Base-by-base conservation (phyloP, 2,329 filamentous ascomycete species). In the Alternaria brassicicola region DNA sequence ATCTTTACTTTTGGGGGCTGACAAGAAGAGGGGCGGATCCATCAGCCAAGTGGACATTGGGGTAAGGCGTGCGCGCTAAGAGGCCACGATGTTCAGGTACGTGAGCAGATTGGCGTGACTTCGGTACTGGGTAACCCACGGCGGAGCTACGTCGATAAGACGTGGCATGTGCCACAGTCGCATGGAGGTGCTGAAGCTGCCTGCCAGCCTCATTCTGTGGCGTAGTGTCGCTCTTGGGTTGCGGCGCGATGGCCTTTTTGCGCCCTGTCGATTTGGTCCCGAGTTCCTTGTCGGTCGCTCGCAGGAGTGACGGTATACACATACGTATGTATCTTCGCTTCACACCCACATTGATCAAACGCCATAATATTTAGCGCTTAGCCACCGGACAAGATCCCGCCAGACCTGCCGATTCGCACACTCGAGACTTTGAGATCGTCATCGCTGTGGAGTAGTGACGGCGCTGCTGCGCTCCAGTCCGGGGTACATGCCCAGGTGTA, bases 401-500 rank as follows among this genome's bases (percentile, higher is more conserved):
- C 57, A 58, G 48, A 62, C 60, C 62, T 67, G 54, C 66, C 61
- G 64, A 65, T 52, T 62, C 59, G 55, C 55, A 56, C 52, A 51
- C 57, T 50, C 42, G 57, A 23, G 31, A 30, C 31, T 36, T 23
- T 45, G 52, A 53, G 59, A 65, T 66, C 56, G 55, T 55, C 63
- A 60, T 68, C 63, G 47, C 53, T 61, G 58, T 58, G 58, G 58
- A 61, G 68, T 66, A 63, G 64, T 46, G 46, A 47, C 49, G 36
- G 35, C 41, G 48, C 54, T 47, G 49, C 61, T 62, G 59, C 57
- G 57, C 59, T 69, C 59, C 59, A 66, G 59, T 70, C 68, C 57
- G 68, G 68, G 66, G 68, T 70, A 65, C 68, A 68, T 66, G 59
- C 48, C 48, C 55, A 55, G 54, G 28, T 28, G 56, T 42, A 55